Conservation (phyloP, 371 early-diverging fungal species). For the Fennellomyces sp. region DNA sequence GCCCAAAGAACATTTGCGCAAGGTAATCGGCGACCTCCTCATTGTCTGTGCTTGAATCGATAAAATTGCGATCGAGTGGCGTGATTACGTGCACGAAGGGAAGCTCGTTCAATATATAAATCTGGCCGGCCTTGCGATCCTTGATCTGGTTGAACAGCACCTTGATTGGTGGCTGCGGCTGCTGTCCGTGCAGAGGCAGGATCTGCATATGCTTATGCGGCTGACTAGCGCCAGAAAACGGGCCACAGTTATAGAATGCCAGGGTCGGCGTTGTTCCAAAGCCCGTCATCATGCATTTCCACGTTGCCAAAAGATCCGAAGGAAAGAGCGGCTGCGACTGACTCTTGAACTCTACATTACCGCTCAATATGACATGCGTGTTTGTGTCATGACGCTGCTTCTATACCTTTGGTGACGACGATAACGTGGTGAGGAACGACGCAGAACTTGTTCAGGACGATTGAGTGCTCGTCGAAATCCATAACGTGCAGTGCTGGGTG, state of each 20-base stretch:
- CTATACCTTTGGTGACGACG: slow-evolving; percentile 76
- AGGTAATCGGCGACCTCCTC: slow-evolving; percentile 44
- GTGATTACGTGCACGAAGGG: slow-evolving; percentile 52
- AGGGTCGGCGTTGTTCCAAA: slow-evolving; percentile 41
- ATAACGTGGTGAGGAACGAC: slow-evolving; percentile 70
- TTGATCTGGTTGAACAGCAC: slow-evolving; percentile 42
- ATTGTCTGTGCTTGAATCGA: slow-evolving; percentile 19
- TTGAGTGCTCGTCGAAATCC: slow-evolving; percentile 56
- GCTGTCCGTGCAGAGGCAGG: slow-evolving; percentile 46
- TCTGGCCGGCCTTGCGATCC: slow-evolving; percentile 50
- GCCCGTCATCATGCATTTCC: slow-evolving; percentile 50
- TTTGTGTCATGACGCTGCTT: too few relatives aligned
- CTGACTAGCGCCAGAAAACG: slow-evolving; percentile 69
- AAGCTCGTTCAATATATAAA: slow-evolving; percentile 42
- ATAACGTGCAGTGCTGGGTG: slow-evolving; percentile 60
- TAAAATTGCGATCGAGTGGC: slow-evolving; percentile 35
- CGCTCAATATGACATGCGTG: too few relatives aligned
- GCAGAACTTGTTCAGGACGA: slow-evolving; percentile 80
- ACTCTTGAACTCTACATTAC: slow-evolving; percentile 63
- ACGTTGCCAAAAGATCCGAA: slow-evolving; percentile 58
- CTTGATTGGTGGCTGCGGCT: slow-evolving; percentile 57
- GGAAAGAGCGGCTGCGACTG: slow-evolving; percentile 68
- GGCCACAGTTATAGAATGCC: slow-evolving; percentile 79
- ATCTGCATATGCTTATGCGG: slow-evolving; percentile 79
- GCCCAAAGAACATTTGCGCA: slow-evolving; percentile 49